Conservation (phyloP, 176 grass and related monocot species). For the Phragmites australis region DNA sequence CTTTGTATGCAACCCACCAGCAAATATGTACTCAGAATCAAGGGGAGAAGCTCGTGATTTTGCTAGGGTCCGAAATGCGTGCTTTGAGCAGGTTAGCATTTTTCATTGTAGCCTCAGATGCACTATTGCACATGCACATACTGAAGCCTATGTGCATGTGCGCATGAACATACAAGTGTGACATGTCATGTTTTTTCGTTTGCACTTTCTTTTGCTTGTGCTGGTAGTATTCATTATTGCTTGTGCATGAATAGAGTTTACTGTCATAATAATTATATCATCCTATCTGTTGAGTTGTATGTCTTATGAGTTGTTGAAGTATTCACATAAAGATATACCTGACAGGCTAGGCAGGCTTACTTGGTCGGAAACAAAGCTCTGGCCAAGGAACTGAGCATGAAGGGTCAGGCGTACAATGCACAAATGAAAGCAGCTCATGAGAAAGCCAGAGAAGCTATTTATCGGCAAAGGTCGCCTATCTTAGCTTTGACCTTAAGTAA, state of each 20-base stretch:
- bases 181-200: not conserved
- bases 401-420: conserved; percentile 78
- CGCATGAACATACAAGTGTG: not conserved
- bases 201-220: not conserved
- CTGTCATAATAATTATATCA: not conserved
- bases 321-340: conserved; percentile 29
- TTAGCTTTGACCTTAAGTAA: not conserved
- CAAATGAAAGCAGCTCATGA: conserved; percentile 96
- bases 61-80: conserved; percentile 88
- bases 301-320: conserved; percentile 3
- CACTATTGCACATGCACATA: not conserved
- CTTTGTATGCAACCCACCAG: conserved; percentile 40
- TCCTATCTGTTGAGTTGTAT: conserved; percentile 1
- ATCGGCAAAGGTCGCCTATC: conserved; percentile 62
- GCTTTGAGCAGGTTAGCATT: conserved; percentile 87
- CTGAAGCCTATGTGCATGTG: not conserved
- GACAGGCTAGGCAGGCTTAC: conserved; percentile 87
- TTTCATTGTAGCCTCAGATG: conserved; percentile 14
- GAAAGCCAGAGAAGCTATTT: conserved; percentile 97
- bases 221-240: not conserved
- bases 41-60: conserved; percentile 96
- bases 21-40: conserved; percentile 79
- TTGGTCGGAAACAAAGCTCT: conserved; percentile 88
- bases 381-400: conserved; percentile 86
- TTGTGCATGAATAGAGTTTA: not conserved